Percentiles rank a stretch among this genome's conserved stretches.
Conservation (phyloP, 176 grass and related monocot species). For the Pontederia paniculata region DNA sequence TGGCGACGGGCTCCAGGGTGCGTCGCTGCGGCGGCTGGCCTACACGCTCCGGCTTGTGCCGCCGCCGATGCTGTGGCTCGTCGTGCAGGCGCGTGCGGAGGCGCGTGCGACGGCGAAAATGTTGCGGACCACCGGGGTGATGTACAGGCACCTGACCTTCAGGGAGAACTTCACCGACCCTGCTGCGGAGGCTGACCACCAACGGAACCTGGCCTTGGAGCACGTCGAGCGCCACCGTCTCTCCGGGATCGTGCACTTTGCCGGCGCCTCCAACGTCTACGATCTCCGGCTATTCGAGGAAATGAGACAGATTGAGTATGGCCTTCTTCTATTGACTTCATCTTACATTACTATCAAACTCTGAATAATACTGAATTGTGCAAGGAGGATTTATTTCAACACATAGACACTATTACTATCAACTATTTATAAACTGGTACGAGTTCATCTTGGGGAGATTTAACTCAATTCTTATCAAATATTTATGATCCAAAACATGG, state of each 20-base stretch:
- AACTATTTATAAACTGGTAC: no score
- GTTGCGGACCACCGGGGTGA: conserved; percentile 55
- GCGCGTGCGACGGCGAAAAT: conserved; percentile 46
- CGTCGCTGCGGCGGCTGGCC: conserved; percentile 47
- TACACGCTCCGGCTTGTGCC: conserved; percentile 55
- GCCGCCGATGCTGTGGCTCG: conserved; percentile 67
- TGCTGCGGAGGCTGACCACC: conserved; percentile 45
- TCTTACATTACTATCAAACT: no score
- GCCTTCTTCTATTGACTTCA: no score
- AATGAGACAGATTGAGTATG: conserved; percentile 26
- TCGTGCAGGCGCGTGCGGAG: conserved; percentile 53
- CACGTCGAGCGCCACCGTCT: conserved; percentile 50
- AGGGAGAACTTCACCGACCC: conserved; percentile 65
- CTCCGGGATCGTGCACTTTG: conserved; percentile 24
- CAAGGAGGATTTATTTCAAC: no score
- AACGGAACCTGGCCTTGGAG: conserved; percentile 65
- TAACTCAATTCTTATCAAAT: no score
- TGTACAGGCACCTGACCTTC: conserved; percentile 88
- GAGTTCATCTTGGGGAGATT: no score
- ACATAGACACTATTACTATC: no score
- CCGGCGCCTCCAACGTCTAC: conserved; percentile 16
- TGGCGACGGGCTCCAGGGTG: conserved; percentile 10
- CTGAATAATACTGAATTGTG: no score
- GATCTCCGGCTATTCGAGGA: conserved; percentile 27
- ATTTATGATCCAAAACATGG: no score